Evolutionary conservation across 495 filamentous ascomycete genomes (phyloP).

Genomic region (Parathielavia hyrcaniae): DNA sequence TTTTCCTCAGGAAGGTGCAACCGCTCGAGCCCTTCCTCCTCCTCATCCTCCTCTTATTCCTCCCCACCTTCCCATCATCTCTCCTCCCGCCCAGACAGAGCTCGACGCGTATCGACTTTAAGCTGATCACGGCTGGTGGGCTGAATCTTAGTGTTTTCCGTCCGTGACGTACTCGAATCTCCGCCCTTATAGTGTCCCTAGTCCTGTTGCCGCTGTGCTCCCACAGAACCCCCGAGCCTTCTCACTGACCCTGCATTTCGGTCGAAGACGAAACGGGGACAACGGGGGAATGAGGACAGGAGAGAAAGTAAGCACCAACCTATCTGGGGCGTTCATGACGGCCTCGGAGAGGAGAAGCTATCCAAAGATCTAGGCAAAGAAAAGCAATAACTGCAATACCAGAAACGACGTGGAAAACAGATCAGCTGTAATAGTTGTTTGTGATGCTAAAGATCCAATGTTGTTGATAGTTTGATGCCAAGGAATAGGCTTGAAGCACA

Average conservation of each 20-base stretch:
- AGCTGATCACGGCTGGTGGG: no score
- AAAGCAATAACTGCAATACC: not conserved
- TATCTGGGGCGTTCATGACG: conserved; percentile 20
- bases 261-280: not conserved
- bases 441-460: not conserved
- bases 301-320: conserved; percentile 7
- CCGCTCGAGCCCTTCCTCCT: not conserved
- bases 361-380: not conserved
- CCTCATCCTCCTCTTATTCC: not conserved
- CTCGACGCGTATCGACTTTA: no score
- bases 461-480: not conserved
- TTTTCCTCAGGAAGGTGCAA: not conserved
- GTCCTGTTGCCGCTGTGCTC: no score
- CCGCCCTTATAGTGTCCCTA: no score
- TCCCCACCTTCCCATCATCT: not conserved
- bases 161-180: no score
- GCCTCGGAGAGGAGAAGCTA: not conserved
- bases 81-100: no score
- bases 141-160: no score
- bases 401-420: not conserved
- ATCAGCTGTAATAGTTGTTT: not conserved
- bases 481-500: not conserved
- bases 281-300: not conserved
- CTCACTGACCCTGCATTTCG: no score
- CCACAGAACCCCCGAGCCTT: not conserved